phyloP scores from a whole-genome alignment of 116 monocot species.

The Trichopus zeylanicus region DNA sequence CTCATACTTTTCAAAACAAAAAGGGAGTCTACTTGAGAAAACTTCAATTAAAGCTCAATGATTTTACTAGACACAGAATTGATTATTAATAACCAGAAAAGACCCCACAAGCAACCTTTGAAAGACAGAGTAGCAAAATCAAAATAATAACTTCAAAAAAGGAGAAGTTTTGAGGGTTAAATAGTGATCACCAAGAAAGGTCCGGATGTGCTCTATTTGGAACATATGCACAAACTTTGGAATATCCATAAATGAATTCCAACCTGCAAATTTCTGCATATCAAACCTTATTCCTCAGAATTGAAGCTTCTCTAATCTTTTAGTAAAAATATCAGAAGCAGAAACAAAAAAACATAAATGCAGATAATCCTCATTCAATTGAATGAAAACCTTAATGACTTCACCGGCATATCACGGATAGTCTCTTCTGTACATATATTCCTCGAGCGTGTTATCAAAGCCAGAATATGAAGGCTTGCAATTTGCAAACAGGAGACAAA shows the following conservation, averaged over 20 bases:
- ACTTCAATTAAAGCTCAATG: no score
- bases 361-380: no score
- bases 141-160: background rate
- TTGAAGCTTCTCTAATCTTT: background rate
- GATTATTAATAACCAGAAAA: no score
- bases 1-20: background rate
- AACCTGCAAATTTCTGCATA: slow-evolving; percentile 65
- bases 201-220: slow-evolving; percentile 44
- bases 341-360: background rate
- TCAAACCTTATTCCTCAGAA: slow-evolving; percentile 32
- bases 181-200: slow-evolving; percentile 40
- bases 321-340: background rate
- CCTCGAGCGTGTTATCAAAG: no score
- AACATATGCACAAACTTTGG: slow-evolving; percentile 36
- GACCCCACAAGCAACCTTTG: no score
- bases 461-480: background rate
- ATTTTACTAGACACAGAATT: no score
- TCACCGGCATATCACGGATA: no score
- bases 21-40: no score
- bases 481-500: no score
- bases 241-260: slow-evolving; percentile 43
- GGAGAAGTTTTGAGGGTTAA: background rate
- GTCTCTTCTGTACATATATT: no score
- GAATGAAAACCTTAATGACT: no score
- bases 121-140: background rate